These are phyloP conservation scores for Epichloe scottii DNA, from an alignment of 2,329 filamentous ascomycete genomes.

Conservation along the genomic window DNA sequence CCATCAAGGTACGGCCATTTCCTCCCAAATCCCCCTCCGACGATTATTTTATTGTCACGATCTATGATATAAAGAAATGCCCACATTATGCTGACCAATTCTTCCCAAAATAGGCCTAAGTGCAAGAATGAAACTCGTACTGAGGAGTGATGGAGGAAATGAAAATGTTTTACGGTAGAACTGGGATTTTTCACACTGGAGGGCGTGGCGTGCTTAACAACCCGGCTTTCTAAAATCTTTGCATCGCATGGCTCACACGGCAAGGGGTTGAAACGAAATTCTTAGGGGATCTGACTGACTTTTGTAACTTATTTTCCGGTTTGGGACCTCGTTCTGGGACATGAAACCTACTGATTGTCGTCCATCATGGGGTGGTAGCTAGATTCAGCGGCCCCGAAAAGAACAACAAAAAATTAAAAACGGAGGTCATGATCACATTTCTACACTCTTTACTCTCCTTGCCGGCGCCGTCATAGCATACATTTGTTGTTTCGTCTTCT, in stretches of 20 bases:
- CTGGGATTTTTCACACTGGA: slow-evolving; percentile 12
- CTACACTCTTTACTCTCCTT: too few species aligned
- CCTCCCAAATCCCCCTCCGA: background rate
- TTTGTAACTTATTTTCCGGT: slow-evolving; percentile 24
- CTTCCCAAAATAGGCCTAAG: slow-evolving; percentile 6
- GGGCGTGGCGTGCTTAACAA: slow-evolving; percentile 24
- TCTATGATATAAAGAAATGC: background rate
- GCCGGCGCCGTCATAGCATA: too few species aligned
- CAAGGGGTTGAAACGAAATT: slow-evolving; percentile 9
- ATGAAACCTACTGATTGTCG: slow-evolving; percentile 12
- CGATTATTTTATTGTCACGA: too few species aligned
- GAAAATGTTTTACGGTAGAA: slow-evolving; percentile 2
- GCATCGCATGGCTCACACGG: slow-evolving; percentile 26
- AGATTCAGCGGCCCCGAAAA: slow-evolving; percentile 17
- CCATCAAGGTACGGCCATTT: slow-evolving; percentile 68
- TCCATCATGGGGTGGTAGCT: slow-evolving; percentile 20
- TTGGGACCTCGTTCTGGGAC: slow-evolving; percentile 23
- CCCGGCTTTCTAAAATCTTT: slow-evolving; percentile 16
- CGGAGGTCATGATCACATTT: slow-evolving; percentile 26
- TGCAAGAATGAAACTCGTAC: slow-evolving; percentile 1
- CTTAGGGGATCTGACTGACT: slow-evolving; percentile 20
- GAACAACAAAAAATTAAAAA: slow-evolving; percentile 16
- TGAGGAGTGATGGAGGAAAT: slow-evolving; percentile 5
- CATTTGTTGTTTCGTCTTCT: background rate
- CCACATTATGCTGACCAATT: background rate